Evolutionary conservation across 306 rosid genomes (phyloP), one percentile per base, ranked within the genome.

Genomic region (Trifolium subterraneum): DNA sequence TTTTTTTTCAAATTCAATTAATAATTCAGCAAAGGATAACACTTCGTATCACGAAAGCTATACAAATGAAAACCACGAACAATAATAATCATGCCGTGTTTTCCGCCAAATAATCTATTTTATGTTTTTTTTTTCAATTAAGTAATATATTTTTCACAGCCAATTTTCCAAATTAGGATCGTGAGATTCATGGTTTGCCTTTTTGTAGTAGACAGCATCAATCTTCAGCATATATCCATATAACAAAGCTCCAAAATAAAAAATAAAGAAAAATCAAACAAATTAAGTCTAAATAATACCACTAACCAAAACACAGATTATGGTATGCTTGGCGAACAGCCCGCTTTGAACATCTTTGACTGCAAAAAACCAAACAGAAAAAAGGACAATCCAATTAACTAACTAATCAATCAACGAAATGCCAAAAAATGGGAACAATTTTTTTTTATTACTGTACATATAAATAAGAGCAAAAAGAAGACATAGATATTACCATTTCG

Each of bases 301-400:
- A 77, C 71, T 69, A 68, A 92, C 97, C 91, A 18, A 58, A 3
- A 60, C 97, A 94, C 27, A 94, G 81, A 74, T 79, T 94, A 72
- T 94, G 97, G 80, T 94, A 89, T 15, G 97, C 96, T 79, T 94
- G 98, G 38, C 98, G 96, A 83, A 94, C 96, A 58, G 63, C 51
- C 19, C 96, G 96, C 77, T 90, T 91, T n/a, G 89, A 75, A 64
- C 98, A 94, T 70, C 72, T 79, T 83, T 92, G 99, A 63, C 97
- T 92, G 88, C 76, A 81, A 56, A 6, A 56, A 56, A 56, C 33
- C 35, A 56, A 79, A 16, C 35, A 64, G 23, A 62, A 78, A 44
- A 68, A 61, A 48, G 12, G 16, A 39, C 35, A 27, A 67, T n/a
- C 66, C 48, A 76, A 68, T 47, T 61, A 19, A 39, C 35, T 56